Percentiles rank a stretch among this genome's conserved stretches.
Conservation (phyloP, 2,329 filamentous ascomycete genomes). For the Periconia sp. region DNA sequence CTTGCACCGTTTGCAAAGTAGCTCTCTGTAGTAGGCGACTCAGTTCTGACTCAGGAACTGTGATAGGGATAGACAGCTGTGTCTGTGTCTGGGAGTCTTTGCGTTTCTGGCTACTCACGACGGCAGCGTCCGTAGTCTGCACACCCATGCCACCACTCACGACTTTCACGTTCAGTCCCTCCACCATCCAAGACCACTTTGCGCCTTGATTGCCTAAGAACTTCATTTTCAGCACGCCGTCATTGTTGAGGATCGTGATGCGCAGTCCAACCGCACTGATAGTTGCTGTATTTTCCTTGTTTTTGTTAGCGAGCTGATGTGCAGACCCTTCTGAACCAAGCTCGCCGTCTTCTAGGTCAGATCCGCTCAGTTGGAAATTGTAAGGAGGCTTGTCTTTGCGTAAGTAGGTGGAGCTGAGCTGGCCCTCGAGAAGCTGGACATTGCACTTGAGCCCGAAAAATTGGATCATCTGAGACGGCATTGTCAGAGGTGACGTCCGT, state of each 20-base stretch:
- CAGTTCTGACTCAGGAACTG: neutral
- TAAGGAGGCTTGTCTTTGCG: neutral
- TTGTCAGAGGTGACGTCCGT: neutral
- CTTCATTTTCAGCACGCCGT: neutral
- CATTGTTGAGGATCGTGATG: neutral
- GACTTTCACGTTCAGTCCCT: neutral
- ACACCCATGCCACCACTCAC: neutral
- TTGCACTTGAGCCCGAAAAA: neutral
- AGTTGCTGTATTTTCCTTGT: neutral
- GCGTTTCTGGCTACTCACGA: neutral
- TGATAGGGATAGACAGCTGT: neutral
- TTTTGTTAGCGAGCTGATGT: too few species aligned
- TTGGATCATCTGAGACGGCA: neutral
- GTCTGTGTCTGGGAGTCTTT: neutral
- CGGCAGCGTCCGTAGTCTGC: neutral
- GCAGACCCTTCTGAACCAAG: neutral
- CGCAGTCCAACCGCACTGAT: neutral
- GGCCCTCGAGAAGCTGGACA: neutral
- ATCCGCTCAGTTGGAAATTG: neutral
- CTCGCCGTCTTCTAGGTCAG: neutral
- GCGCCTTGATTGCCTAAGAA: neutral
- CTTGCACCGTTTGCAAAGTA: too few species aligned
- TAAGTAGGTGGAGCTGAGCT: neutral
- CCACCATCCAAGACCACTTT: neutral
- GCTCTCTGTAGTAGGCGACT: too few species aligned